Evolutionary conservation across 2,329 filamentous ascomycete species (phyloP), one percentile per base, ranked within the genome.

Genomic region (Paracorniculantispora psalliotae): DNA sequence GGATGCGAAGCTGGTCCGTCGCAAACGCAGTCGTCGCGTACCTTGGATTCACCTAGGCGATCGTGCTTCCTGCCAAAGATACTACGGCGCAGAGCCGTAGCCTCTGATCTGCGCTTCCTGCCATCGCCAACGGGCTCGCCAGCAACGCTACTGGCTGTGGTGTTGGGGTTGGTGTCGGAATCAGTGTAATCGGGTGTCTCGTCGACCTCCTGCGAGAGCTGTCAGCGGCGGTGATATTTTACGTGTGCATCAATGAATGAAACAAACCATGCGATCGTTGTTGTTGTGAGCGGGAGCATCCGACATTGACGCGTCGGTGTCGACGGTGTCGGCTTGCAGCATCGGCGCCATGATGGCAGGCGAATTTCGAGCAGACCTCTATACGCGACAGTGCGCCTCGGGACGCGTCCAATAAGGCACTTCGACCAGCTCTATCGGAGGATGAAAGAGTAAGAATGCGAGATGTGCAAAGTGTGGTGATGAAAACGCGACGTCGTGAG

Each of bases 61-160:
- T 96, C 91, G 70, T 97, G 94, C 73, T 99, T 97, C 80, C 91
- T 96, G 69, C 92, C 92, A 67, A 97, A 89, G 62, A 97, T 91
- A 72, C 88, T 96, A 72, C 96, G 90, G 59, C 94, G 89, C 69
- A 97, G 81, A 73, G 96, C 89, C 64, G 92, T 91, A 60, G 88
- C 92, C 70, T 97, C 92, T 59, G 91, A 88, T 67, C 93, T 86
- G 70, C 88, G 86, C 78, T 89, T 96, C 55, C 92, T 87, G 30
- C 91, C 92, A 77, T 97, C 93, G 49, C 77, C 76, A 44, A 80
- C 70, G 46, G 77, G 75, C 66, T 97, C 93, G 57, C 92, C 93
- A 58, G 82, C 86, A 66, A 96, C 85, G 73, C 92, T 97, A 77
- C 91, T 96, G 57, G 90, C 91, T 52, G 84, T 86, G 13, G 84